Evolutionary conservation across 2,329 filamentous ascomycete species (phyloP).

Genomic region (Xylaria sp.): DNA sequence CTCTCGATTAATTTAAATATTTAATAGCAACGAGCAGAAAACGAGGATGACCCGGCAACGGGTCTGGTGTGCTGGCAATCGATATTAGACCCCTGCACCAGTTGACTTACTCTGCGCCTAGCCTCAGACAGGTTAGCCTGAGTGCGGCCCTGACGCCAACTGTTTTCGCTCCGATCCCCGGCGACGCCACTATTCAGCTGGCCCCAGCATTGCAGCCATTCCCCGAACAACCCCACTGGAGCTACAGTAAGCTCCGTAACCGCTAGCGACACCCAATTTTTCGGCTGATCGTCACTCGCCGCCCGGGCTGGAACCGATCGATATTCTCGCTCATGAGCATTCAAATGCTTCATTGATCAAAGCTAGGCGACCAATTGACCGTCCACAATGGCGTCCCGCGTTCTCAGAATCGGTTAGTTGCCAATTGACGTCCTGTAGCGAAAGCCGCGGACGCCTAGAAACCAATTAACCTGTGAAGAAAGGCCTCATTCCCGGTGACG

Average conservation of each 20-base stretch:
- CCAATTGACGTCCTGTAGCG: not conserved
- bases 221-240: slow-evolving; percentile 18
- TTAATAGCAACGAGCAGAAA: not conserved
- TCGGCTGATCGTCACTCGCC: slow-evolving; percentile 1
- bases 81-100: not conserved
- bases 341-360: not conserved
- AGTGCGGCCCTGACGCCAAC: too few species aligned
- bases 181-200: slow-evolving; percentile 4
- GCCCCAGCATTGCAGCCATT: not conserved
- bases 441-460: not conserved
- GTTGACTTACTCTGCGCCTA: too few species aligned
- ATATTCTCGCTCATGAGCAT: not conserved
- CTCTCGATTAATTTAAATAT: slow-evolving; percentile 10
- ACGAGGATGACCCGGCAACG: not conserved
- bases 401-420: slow-evolving; percentile 69
- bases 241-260: slow-evolving; percentile 18
- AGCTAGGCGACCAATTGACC: slow-evolving; percentile 41
- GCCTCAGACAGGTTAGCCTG: too few species aligned
- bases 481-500: slow-evolving; percentile 97
- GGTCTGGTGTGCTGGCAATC: not conserved
- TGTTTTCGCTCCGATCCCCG: slow-evolving; percentile 21
- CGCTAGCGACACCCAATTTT: slow-evolving; percentile 20
- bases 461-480: slow-evolving; percentile 1
- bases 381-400: slow-evolving; percentile 64
- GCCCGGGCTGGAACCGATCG: not conserved